Conservation (phyloP, 495 filamentous ascomycete species). For the Penicillium desertorum region DNA sequence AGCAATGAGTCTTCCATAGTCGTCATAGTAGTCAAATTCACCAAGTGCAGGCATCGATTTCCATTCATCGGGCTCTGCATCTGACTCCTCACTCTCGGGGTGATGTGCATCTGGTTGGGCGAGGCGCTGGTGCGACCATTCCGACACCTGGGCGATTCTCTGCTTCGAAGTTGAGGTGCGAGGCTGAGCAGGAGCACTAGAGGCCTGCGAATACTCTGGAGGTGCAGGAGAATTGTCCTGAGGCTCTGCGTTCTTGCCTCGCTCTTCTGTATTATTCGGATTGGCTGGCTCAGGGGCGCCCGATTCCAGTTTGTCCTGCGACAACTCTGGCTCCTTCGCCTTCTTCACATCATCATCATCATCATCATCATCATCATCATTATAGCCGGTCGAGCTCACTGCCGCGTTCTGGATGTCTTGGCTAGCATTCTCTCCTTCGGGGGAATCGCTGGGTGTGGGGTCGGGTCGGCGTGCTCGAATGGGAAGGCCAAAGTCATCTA, state of each 20-base stretch:
- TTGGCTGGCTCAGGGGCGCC: neutral
- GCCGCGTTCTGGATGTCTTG: slow-evolving; percentile 26
- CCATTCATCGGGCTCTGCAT: slow-evolving; percentile 69
- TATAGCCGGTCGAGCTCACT: slow-evolving; percentile 6
- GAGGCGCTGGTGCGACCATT: slow-evolving; percentile 90
- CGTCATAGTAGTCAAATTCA: slow-evolving; percentile 91
- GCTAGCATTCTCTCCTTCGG: slow-evolving; percentile 23
- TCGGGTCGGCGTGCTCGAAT: slow-evolving; percentile 34
- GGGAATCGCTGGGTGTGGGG: slow-evolving; percentile 17
- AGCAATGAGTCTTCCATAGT: slow-evolving; percentile 83
- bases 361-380: too few relatives aligned
- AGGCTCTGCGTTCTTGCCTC: slow-evolving; percentile 6
- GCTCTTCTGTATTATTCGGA: slow-evolving; percentile 3
- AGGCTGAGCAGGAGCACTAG: slow-evolving; percentile 11
- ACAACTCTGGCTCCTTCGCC: slow-evolving; percentile 3
- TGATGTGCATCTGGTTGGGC: slow-evolving; percentile 52
- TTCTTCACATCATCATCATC: neutral
- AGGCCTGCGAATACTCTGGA: slow-evolving; percentile 17
- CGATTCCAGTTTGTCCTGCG: slow-evolving; percentile 1
- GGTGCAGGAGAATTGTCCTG: slow-evolving; percentile 2
- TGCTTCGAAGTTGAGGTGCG: slow-evolving; percentile 26
- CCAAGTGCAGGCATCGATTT: slow-evolving; percentile 92
- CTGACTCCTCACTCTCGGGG: slow-evolving; percentile 40
- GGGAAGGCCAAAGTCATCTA: slow-evolving; percentile 51
- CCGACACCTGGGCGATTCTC: slow-evolving; percentile 53